Percentiles rank a stretch among this genome's conserved stretches.
Evolutionary conservation across 2,329 filamentous ascomycete species (phyloP).

Genomic region (Hymenoscyphus scutula): DNA sequence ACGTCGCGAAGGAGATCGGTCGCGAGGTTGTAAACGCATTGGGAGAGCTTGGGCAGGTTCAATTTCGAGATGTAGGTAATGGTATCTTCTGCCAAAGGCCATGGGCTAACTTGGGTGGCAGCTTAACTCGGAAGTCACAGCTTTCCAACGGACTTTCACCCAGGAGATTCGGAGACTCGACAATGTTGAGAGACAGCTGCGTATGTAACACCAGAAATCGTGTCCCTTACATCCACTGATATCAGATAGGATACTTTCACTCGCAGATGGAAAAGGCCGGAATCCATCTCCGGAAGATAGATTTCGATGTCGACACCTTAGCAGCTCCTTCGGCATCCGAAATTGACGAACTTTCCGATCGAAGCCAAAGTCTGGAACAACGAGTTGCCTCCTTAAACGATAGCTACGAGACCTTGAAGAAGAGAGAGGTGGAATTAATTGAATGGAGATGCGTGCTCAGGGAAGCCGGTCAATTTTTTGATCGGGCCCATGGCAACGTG

Average conservation of each 20-base stretch:
- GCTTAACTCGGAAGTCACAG: constrained; percentile 90
- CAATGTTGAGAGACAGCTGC: constrained; percentile 96
- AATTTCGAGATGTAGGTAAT: constrained; percentile 83
- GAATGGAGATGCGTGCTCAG: constrained; percentile 98
- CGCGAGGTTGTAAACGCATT: constrained; percentile 95
- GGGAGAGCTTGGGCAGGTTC: constrained; percentile 92
- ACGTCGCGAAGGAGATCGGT: constrained; percentile 98
- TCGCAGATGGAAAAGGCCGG: constrained; percentile 90
- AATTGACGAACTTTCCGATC: constrained; percentile 92
- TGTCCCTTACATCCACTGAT: constrained; percentile 18
- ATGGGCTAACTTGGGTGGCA: constrained; percentile 41
- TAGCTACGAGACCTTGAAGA: constrained; percentile 98
- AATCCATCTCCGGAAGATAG: constrained; percentile 83
- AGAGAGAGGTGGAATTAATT: constrained; percentile 91
- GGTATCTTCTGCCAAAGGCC: not conserved
- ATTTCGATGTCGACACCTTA: constrained; percentile 83
- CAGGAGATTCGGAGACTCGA: constrained; percentile 96
- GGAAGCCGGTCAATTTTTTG: constrained; percentile 96
- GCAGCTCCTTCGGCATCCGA: constrained; percentile 88
- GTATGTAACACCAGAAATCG: constrained; percentile 52
- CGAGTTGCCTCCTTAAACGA: constrained; percentile 90
- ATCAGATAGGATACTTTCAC: constrained; percentile 77
- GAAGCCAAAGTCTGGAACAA: constrained; percentile 89
- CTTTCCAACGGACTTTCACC: constrained; percentile 96
- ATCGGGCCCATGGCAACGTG: constrained; percentile 91